Base-by-base conservation (phyloP, 805 yeast species). In the Saccharomyces paradoxus region DNA sequence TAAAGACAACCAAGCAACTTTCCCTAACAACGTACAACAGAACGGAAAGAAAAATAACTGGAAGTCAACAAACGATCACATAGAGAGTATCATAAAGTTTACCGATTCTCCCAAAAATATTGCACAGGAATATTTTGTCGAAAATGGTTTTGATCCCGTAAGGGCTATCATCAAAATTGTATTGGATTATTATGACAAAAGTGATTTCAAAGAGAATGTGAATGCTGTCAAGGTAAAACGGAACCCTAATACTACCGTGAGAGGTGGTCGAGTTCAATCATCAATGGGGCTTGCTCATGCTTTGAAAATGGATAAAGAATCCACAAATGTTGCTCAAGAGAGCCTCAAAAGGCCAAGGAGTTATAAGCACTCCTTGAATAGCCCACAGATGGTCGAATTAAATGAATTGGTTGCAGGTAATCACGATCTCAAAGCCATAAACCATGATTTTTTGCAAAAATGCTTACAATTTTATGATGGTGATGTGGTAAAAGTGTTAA, bases 401-500 rank as follows among this genome's bases (percentile, higher is more conserved):
- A 61, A 69, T 1, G 62, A 63, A 2, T 51, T 73, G 1, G 67
- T 74, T 26, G 59, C 65, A 10, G 60, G 70, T 9, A 77, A 78
- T 59, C 58, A 64, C 0, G 57, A 57, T 6, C 64, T 81, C 12
- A 66, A 64, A 13, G 57, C 60, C 1, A 60, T 81, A 12, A 71
- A 72, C 56, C 71, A 71, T 52, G 58, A 58, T 1, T 81, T 82
- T 55, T 70, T 76, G 41, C 57, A 65, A 22, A 61, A 68, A 13
- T 74, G 76, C 12, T 50, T 81, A 4, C 63, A 55, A 14, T 78
- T 76, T 59, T 80, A 73, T 60, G 56, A 71, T n/a, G 83, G 82
- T 2, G 73, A 80, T 54, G 56, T 74, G 1, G 58, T 59, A 4
- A 49, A 41, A 17, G 44, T 46, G 12, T 21, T 51, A 2, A 41